Percentiles rank a stretch among this genome's conserved stretches.
Conservation (phyloP, 2,329 filamentous ascomycete species). For the Paecilomyces sp. region DNA sequence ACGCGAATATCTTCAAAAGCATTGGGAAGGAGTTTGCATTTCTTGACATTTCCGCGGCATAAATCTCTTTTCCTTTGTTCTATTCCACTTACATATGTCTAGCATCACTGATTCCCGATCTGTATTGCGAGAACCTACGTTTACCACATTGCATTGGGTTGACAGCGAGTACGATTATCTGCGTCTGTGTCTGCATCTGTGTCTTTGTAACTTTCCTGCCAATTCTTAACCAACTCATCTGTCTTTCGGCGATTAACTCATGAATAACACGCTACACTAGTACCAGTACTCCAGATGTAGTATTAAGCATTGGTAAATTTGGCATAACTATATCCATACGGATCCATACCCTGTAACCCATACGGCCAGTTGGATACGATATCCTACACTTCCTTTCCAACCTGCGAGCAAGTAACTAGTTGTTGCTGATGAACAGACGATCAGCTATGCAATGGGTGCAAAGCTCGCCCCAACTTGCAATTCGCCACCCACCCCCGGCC, state of each 20-base stretch:
- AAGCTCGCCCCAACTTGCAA: no score
- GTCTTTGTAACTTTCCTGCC: neutral
- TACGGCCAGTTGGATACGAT: no score
- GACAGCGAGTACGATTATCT: neutral
- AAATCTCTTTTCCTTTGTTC: conserved; percentile 7
- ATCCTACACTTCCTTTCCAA: no score
- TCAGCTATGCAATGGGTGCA: no score
- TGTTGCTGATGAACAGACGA: no score
- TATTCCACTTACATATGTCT: conserved; percentile 1
- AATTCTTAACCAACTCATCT: neutral
- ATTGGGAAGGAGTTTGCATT: neutral
- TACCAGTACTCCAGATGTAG: no score
- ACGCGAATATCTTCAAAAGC: neutral
- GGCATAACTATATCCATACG: no score
- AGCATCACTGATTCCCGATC: neutral
- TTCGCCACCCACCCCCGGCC: no score
- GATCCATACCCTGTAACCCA: no score
- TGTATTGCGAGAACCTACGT: neutral
- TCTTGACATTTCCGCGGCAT: conserved; percentile 7
- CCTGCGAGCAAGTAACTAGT: no score
- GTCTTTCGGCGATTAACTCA: neutral
- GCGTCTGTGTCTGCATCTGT: neutral
- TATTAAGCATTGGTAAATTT: no score
- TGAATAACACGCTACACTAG: neutral
- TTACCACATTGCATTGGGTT: neutral